Evolutionary conservation across 1,284 basidiomycete species (phyloP), one percentile per base, ranked within the genome.

Genomic region (Puccinia novopanici): DNA sequence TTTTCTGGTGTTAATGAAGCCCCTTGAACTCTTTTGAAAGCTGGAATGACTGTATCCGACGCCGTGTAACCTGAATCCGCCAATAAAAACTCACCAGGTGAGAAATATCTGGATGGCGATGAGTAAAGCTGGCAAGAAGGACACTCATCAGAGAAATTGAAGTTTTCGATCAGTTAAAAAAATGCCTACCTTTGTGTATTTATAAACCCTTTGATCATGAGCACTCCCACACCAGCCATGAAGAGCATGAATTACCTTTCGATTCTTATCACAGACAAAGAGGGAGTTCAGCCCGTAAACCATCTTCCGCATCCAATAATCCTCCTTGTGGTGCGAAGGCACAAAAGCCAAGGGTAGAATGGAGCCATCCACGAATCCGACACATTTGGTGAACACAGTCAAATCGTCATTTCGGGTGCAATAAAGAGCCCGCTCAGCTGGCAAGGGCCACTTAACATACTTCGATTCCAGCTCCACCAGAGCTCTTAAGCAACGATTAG

Each of bases 61-160:
- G 74, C 27, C 3, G 70, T 40, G 30, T 76, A 76, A 22, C n/a
- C 74, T 22, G 45, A 76, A 27, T 76, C 74, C 2, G 74, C 74
- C 24, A 76, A 42, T 19, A 76, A 37, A 37, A 65, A 76, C 27
- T 67, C 27, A 13, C 48, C 61, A 15, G 17, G 0, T 4, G 17
- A 68, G 17, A 68, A 68, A 50, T 27, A 68, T 8, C 3, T 1
- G 4, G 2, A 2, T 0, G 67, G 67, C 13, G 22, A 3, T 15
- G 19, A 17, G 37, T 40, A 63, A 8, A 63, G 61, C 34, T 63
- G 6, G 42, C 6, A 45, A 8, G 42, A 45, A 45, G 15, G 42
- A 15, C 8, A 37, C 3, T 9, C 22, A 37, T 24, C n/a, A 45
- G 42, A 15, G 42, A 15, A 15, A 45, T 8, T 45, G 42, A 45